These are phyloP conservation scores for Mariannaea elegans DNA, from an alignment of 2,329 filamentous ascomycete species.

Conservation along the genomic window DNA sequence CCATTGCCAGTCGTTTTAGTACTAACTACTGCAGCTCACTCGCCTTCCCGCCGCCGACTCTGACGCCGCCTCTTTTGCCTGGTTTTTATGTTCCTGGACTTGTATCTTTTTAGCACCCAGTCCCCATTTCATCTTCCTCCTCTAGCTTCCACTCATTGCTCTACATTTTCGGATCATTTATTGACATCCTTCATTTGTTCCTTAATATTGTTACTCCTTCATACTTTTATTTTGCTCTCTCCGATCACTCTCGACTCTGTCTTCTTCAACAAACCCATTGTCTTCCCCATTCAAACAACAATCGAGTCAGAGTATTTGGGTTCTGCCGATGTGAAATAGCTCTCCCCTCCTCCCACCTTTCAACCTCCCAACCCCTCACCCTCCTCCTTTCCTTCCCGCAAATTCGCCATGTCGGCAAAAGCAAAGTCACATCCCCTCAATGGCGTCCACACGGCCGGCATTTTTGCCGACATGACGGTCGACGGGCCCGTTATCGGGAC, in stretches of 20 bases:
- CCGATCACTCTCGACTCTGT: background rate
- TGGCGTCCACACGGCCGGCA: constrained; percentile 84
- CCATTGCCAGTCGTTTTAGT: constrained; percentile 11
- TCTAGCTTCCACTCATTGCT: background rate
- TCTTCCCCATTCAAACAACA: constrained; percentile 24
- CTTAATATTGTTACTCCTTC: background rate
- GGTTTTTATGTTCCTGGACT: background rate
- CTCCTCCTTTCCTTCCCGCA: constrained; percentile 15
- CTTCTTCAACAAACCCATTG: constrained; percentile 19
- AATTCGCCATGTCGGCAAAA: constrained; percentile 59
- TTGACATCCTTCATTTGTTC: background rate
- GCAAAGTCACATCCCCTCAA: constrained; percentile 65
- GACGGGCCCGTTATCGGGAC: constrained; percentile 95
- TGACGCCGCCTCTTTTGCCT: constrained; percentile 26
- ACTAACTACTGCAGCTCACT: constrained; percentile 24
- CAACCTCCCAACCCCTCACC: constrained; percentile 10
- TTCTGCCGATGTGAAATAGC: constrained; percentile 40
- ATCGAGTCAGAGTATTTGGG: constrained; percentile 23
- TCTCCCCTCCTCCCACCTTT: constrained; percentile 11
- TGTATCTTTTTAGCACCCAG: constrained; percentile 7
- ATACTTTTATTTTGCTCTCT: background rate
- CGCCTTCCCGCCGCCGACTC: constrained; percentile 19
- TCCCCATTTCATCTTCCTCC: background rate
- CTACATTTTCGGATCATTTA: background rate
- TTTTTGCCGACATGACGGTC: constrained; percentile 92